Evolutionary conservation across 2,329 filamentous ascomycete species (phyloP), one percentile per base, ranked within the genome.

Genomic region (Penicillium sp.): DNA sequence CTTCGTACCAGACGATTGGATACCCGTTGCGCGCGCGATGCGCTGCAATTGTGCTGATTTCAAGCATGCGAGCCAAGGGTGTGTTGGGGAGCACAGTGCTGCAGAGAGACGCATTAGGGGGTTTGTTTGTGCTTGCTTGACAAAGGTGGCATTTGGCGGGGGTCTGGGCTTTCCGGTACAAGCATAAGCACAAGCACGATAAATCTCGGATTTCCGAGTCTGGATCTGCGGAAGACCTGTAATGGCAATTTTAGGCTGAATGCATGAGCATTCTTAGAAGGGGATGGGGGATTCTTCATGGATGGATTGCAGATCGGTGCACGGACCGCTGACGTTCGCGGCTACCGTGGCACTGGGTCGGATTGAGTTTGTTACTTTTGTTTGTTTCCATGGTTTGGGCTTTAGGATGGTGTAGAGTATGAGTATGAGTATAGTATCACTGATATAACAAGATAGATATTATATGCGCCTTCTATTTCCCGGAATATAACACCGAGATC

Each of bases 1-100:
- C 68, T 90, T 91, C 4, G 81, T 83, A 6, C 88, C 88, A 0
- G 83, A 78, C 1, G 77, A 80, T 25, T 81, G 76, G 36, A 86
- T 79, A 9, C 87, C 88, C 55, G 84, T 88, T 59, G 81, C 79
- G 54, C 80, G 79, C 6, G 87, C 85, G 38, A 90, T 72, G 36
- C 79, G 75, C 67, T 86, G 84, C 23, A 91, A 75, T 47, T 85
- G 77, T 42, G 76, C 70, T 31, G 76, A 69, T 67, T 84, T 86
- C 31, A 86, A 73, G 1, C 70, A 62, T 31, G 67, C 60, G 58
- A 80, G 73, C 70, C 73, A 76, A 50, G 60, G 57, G 21, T 57
- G 21, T 29, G 53, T 23, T 9, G 49, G 27, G 42, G 54, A 33
- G 45, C 38, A 39, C 25, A 60, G 47, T 4, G 31, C 45, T 43